Evolutionary conservation across 2,329 filamentous ascomycete species (phyloP).

Genomic region (Paracorniculantispora psalliotae): DNA sequence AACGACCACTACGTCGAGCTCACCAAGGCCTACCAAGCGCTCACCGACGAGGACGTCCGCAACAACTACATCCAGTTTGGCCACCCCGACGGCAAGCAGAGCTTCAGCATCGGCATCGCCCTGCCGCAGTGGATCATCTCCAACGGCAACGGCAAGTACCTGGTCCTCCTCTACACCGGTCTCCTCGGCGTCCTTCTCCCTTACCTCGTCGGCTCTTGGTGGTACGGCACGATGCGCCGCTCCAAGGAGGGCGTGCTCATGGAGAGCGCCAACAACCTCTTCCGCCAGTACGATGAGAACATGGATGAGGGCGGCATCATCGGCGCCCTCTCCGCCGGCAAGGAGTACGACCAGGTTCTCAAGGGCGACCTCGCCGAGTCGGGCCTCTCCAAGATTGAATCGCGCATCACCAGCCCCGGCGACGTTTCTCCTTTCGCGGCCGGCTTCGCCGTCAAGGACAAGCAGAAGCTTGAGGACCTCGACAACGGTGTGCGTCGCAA

Average conservation of each 20-base stretch:
- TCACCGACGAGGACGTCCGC: conserved; percentile 94
- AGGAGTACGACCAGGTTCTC: conserved; percentile 75
- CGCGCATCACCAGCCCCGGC: conserved; percentile 64
- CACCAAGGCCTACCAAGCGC: conserved; percentile 94
- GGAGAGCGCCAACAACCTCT: conserved; percentile 89
- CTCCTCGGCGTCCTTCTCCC: conserved; percentile 87
- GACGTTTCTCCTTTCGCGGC: conserved; percentile 44
- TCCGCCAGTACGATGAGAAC: conserved; percentile 84
- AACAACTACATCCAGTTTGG: conserved; percentile 97
- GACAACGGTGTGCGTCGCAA: conserved; percentile 80
- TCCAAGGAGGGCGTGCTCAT: conserved; percentile 92
- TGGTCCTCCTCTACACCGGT: conserved; percentile 81
- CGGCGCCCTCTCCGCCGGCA: conserved; percentile 74
- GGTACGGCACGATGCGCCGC: conserved; percentile 91
- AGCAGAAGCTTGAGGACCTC: conserved; percentile 69
- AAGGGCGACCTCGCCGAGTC: conserved; percentile 74
- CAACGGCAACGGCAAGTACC: conserved; percentile 92
- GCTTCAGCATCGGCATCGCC: conserved; percentile 95
- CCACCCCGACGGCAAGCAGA: conserved; percentile 96
- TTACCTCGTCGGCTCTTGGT: conserved; percentile 94
- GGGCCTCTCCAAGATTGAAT: conserved; percentile 78
- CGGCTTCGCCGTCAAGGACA: conserved; percentile 68
- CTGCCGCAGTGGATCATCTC: conserved; percentile 88
- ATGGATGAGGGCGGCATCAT: conserved; percentile 78
- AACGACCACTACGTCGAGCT: conserved; percentile 91